Evolutionary conservation across 2,329 filamentous ascomycete species (phyloP).

Genomic region (Xylariaceae sp.): DNA sequence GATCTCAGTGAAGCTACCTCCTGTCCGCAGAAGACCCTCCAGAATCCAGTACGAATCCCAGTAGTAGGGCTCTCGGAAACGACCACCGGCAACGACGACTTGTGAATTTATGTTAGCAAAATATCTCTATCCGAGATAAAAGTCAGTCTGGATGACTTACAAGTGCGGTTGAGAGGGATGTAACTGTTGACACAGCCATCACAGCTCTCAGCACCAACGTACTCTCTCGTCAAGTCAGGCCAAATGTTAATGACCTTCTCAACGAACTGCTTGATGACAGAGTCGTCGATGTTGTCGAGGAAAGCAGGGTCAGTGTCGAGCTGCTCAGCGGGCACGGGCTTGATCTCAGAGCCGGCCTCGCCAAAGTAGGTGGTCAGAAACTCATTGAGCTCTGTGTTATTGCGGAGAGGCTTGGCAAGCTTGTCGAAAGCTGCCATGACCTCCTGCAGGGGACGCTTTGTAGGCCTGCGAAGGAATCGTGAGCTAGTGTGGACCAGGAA

Average conservation of each 20-base stretch:
- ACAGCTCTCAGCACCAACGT: slow-evolving; percentile 50
- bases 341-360: slow-evolving; percentile 57
- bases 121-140: neutral
- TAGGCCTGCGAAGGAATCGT: slow-evolving; percentile 43
- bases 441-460: slow-evolving; percentile 52
- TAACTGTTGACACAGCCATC: slow-evolving; percentile 58
- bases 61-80: slow-evolving; percentile 66
- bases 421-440: slow-evolving; percentile 57
- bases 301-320: slow-evolving; percentile 55
- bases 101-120: neutral
- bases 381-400: slow-evolving; percentile 56
- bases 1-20: slow-evolving; percentile 58
- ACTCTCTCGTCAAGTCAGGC: slow-evolving; percentile 60
- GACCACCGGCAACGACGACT: slow-evolving; percentile 64
- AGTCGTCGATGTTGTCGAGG: slow-evolving; percentile 51
- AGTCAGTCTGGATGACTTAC: slow-evolving; percentile 3
- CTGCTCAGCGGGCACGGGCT: slow-evolving; percentile 45
- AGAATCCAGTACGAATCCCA: slow-evolving; percentile 68
- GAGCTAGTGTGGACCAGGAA: neutral
- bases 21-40: slow-evolving; percentile 59
- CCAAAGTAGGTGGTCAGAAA: slow-evolving; percentile 62
- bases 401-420: slow-evolving; percentile 55
- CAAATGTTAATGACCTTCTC: slow-evolving; percentile 63
- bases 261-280: slow-evolving; percentile 55
- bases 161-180: slow-evolving; percentile 60